Evolutionary conservation across 2,329 filamentous ascomycete species (phyloP).

Genomic region (Stachybotrys echinatus): DNA sequence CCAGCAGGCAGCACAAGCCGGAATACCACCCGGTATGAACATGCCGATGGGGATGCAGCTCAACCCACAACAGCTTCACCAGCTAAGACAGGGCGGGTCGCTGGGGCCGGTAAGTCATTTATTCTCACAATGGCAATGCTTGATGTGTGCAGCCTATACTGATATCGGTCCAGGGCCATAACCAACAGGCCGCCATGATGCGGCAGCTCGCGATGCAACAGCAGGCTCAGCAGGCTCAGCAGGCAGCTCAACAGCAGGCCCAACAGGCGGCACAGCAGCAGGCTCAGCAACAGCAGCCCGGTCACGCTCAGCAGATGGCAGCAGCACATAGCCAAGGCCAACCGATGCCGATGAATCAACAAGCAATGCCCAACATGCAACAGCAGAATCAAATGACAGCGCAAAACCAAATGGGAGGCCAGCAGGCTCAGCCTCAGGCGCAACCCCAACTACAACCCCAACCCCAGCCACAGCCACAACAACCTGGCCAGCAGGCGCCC

Average conservation of each 20-base stretch:
- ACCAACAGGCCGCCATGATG: slow-evolving; percentile 34
- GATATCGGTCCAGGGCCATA: slow-evolving; percentile 14
- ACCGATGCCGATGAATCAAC: slow-evolving; percentile 41
- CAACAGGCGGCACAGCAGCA: slow-evolving; percentile 35
- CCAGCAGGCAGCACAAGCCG: slow-evolving; percentile 48
- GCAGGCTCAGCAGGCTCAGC: slow-evolving; percentile 31
- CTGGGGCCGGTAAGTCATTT: slow-evolving; percentile 33
- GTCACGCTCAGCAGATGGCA: slow-evolving; percentile 29
- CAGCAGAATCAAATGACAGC: slow-evolving; percentile 36
- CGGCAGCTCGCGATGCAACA: slow-evolving; percentile 46
- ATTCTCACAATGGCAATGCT: too few relatives aligned
- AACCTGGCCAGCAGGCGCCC: slow-evolving; percentile 38
- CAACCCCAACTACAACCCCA: slow-evolving; percentile 18
- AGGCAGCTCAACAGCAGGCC: slow-evolving; percentile 36
- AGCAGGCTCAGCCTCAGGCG: slow-evolving; percentile 17
- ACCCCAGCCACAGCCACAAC: slow-evolving; percentile 20
- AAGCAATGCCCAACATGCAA: slow-evolving; percentile 38
- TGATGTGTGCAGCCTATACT: too few relatives aligned
- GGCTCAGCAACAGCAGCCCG: slow-evolving; percentile 25
- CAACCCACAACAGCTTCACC: slow-evolving; percentile 45
- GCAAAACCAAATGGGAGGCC: slow-evolving; percentile 22
- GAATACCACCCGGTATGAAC: slow-evolving; percentile 40
- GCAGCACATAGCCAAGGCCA: slow-evolving; percentile 38
- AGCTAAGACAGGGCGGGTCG: slow-evolving; percentile 37
- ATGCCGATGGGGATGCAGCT: slow-evolving; percentile 52